phyloP scores from a whole-genome alignment of 179 eudicot genomes.

The Carnegiea gigantea region DNA sequence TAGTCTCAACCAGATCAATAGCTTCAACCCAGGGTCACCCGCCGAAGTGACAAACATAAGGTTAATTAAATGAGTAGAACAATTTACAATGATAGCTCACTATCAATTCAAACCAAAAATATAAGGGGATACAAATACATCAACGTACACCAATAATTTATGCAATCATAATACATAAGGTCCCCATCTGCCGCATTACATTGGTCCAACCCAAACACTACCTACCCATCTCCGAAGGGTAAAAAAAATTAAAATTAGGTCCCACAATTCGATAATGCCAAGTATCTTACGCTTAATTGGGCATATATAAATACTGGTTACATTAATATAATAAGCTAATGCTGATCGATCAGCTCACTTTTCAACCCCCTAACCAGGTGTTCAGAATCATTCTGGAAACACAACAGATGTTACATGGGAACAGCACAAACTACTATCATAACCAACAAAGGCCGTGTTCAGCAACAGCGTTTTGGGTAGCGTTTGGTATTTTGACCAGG shows the following conservation, averaged over 20 bases:
- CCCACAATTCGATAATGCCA: constrained; percentile 15
- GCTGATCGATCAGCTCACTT: constrained; percentile 3
- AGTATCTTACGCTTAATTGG: constrained; percentile 8
- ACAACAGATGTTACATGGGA: constrained; percentile 4
- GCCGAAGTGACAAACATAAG: constrained; percentile 3
- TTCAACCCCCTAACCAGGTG: background rate
- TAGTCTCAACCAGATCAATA: constrained; percentile 14
- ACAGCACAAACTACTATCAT: background rate
- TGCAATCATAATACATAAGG: background rate
- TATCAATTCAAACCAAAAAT: background rate
- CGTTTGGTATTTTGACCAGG: too few relatives aligned
- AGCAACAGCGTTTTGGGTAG: too few relatives aligned
- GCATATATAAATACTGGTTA: constrained; percentile 1
- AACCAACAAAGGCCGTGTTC: too few relatives aligned
- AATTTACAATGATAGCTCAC: background rate
- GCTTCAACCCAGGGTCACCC: constrained; percentile 6
- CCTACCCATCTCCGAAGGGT: constrained; percentile 21
- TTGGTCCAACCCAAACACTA: background rate
- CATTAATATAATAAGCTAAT: background rate
- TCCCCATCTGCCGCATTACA: background rate
- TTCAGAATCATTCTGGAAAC: background rate
- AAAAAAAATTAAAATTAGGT: constrained; percentile 11
- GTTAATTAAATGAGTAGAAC: background rate
- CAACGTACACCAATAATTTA: background rate
- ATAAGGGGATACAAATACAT: background rate